Conservation (phyloP, 495 filamentous ascomycete genomes). For the Lophiostoma macrostomum region DNA sequence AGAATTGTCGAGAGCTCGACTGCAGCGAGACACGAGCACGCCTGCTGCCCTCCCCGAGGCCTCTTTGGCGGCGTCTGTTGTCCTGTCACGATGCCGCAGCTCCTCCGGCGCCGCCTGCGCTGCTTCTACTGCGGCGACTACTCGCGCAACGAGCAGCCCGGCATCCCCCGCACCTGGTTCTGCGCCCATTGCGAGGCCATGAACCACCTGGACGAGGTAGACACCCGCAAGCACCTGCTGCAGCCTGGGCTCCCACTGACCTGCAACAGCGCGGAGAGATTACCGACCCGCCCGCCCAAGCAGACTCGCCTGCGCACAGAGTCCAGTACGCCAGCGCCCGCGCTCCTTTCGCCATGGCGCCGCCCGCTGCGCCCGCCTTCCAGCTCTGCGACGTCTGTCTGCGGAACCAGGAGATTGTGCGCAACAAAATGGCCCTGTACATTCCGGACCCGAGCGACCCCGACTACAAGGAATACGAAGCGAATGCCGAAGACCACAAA, state of each 20-base stretch:
- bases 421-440: conserved; percentile 64
- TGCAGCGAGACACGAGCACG: neutral
- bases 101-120: conserved; percentile 15
- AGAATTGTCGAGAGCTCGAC: conserved; percentile 8
- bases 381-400: conserved; percentile 76
- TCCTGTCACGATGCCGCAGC: conserved; percentile 9
- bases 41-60: neutral
- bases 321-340: conserved; percentile 38
- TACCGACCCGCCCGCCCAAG: conserved; percentile 68
- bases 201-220: conserved; percentile 73
- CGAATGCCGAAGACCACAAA: conserved; percentile 58
- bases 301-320: conserved; percentile 39
- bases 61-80: neutral
- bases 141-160: conserved; percentile 23
- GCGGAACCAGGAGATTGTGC: conserved; percentile 77
- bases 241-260: conserved; percentile 13
- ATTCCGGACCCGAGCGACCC: conserved; percentile 66
- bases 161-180: conserved; percentile 7
- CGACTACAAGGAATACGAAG: conserved; percentile 55
- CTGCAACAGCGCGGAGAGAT: conserved; percentile 69
- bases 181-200: conserved; percentile 44
- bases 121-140: conserved; percentile 18
- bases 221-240: conserved; percentile 12
- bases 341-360: conserved; percentile 34
- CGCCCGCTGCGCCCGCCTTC: conserved; percentile 51